Evolutionary conservation across 176 grass and related monocot genomes (phyloP).

Genomic region (Saccharum spontaneum): DNA sequence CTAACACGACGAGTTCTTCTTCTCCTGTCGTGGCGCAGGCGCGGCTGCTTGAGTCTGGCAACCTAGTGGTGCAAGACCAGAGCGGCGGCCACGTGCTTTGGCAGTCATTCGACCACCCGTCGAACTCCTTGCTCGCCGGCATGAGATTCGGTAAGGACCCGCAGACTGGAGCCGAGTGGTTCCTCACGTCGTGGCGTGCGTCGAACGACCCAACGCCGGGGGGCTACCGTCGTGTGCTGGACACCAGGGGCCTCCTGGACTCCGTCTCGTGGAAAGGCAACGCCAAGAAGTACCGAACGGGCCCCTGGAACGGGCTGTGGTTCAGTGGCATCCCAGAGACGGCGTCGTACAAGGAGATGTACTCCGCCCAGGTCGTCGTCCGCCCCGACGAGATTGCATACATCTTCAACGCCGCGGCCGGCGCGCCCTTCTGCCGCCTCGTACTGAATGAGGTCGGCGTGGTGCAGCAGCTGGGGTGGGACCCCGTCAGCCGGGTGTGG

Average conservation of each 20-base stretch:
- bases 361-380: not conserved
- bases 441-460: not conserved
- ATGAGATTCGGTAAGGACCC: no score
- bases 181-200: no score
- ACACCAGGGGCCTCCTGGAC: not conserved
- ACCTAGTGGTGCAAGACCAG: no score
- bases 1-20: no score
- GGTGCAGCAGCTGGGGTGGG: not conserved
- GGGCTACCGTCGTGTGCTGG: not conserved
- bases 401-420: not conserved
- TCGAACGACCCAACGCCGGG: no score
- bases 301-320: not conserved
- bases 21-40: no score
- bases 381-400: not conserved
- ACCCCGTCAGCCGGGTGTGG: not conserved
- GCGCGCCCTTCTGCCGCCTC: not conserved
- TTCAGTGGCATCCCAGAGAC: not conserved
- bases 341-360: not conserved
- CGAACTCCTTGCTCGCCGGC: no score
- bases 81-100: no score
- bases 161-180: no score
- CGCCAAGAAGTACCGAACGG: not conserved
- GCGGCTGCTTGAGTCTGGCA: no score
- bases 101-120: no score
- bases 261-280: not conserved